Percentiles rank a stretch among this genome's conserved stretches.
Evolutionary conservation across 2,329 filamentous ascomycete species (phyloP).

Genomic region (Mollisiaceae sp.): DNA sequence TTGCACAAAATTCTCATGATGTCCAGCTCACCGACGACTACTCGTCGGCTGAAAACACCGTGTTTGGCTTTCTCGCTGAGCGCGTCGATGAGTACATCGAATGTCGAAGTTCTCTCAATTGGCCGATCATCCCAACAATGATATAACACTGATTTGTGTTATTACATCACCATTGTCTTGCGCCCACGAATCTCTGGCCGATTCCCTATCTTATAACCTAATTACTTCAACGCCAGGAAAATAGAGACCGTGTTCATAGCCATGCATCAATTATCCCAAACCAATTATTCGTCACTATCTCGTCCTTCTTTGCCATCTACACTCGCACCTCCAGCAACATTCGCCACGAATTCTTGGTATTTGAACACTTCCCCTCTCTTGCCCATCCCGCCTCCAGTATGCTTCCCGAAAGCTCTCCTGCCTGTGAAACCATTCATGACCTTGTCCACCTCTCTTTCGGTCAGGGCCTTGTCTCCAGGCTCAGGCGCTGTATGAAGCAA

Average conservation of each 20-base stretch:
- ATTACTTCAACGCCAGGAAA: not conserved
- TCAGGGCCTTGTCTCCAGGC: slow-evolving; percentile 66
- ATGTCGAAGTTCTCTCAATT: too few species aligned
- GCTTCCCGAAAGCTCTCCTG: slow-evolving; percentile 79
- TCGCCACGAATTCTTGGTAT: slow-evolving; percentile 85
- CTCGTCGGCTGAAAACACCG: too few species aligned
- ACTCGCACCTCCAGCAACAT: slow-evolving; percentile 39
- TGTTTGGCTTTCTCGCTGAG: too few species aligned
- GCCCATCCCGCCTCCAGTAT: slow-evolving; percentile 51
- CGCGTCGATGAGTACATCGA: too few species aligned
- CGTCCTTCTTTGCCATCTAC: slow-evolving; percentile 34
- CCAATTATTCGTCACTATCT: slow-evolving; percentile 18
- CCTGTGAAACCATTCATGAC: slow-evolving; percentile 88
- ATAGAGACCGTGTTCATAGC: not conserved
- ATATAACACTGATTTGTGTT: too few species aligned
- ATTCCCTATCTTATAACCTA: not conserved
- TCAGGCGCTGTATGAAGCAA: slow-evolving; percentile 83
- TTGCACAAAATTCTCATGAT: too few species aligned
- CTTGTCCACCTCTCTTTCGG: slow-evolving; percentile 78
- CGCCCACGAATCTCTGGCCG: not conserved
- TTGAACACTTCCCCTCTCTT: slow-evolving; percentile 85
- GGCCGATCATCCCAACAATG: not conserved
- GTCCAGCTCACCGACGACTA: too few species aligned
- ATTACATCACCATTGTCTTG: not conserved
- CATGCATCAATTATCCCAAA: slow-evolving; percentile 5